Percentiles rank a stretch among this genome's conserved stretches.
Evolutionary conservation across 805 yeast species (phyloP).

Genomic region (Saturnispora sanitii): DNA sequence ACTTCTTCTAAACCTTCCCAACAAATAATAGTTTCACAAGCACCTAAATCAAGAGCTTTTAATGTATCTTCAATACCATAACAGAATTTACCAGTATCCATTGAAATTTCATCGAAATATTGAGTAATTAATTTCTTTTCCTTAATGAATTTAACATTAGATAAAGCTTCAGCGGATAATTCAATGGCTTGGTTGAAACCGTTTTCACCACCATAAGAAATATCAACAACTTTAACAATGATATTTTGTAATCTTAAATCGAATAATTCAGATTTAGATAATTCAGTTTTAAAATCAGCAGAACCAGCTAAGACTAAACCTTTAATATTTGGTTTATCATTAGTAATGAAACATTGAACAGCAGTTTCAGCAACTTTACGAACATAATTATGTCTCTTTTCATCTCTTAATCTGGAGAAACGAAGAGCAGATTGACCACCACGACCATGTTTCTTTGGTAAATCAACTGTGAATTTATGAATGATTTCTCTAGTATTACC

Average conservation of each 20-base stretch:
- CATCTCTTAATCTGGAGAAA: slow-evolving; percentile 98
- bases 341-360: slow-evolving; percentile 92
- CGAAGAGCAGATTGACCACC: slow-evolving; percentile 99
- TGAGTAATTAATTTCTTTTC: slow-evolving; percentile 89
- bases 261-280: slow-evolving; percentile 85
- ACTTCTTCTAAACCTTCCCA: slow-evolving; percentile 82
- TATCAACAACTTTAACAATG: slow-evolving; percentile 87
- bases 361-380: slow-evolving; percentile 98
- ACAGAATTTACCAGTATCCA: slow-evolving; percentile 95
- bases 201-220: slow-evolving; percentile 98
- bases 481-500: slow-evolving; percentile 96
- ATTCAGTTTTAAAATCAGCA: slow-evolving; percentile 96
- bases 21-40: slow-evolving; percentile 87
- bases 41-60: slow-evolving; percentile 93
- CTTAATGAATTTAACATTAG: slow-evolving; percentile 95
- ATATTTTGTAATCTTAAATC: slow-evolving; percentile 82
- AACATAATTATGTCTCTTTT: slow-evolving; percentile 96
- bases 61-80: slow-evolving; percentile 95
- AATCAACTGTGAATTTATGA: slow-evolving; percentile 92
- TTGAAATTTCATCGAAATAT: slow-evolving; percentile 95
- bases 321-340: slow-evolving; percentile 86
- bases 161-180: slow-evolving; percentile 90
- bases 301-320: slow-evolving; percentile 97
- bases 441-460: slow-evolving; percentile 99
- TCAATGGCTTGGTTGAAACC: slow-evolving; percentile 99